Percentiles rank a stretch among this genome's conserved stretches.
These are phyloP conservation scores for Cercospora berteroae DNA, from an alignment of 2,329 filamentous ascomycete genomes.

Conservation along the genomic window DNA sequence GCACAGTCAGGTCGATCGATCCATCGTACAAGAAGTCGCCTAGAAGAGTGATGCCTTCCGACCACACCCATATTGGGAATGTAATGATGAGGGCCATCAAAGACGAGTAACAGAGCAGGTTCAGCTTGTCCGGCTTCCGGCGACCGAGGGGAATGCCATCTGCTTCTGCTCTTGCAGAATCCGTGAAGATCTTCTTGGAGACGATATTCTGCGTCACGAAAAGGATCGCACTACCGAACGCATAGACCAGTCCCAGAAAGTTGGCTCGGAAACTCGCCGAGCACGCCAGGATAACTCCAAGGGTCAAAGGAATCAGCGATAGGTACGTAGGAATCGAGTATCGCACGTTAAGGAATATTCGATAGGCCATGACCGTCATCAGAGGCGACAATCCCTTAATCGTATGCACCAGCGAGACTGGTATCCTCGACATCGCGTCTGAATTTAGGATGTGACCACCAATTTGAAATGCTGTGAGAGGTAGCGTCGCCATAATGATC, in stretches of 20 bases:
- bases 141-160: slow-evolving; percentile 63
- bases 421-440: slow-evolving; percentile 89
- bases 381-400: slow-evolving; percentile 96
- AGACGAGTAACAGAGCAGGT: slow-evolving; percentile 95
- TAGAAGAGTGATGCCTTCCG: slow-evolving; percentile 76
- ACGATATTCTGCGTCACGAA: slow-evolving; percentile 99
- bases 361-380: slow-evolving; percentile 92
- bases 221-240: slow-evolving; percentile 83
- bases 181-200: slow-evolving; percentile 96
- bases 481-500: slow-evolving; percentile 83
- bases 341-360: slow-evolving; percentile 80
- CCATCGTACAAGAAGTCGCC: slow-evolving; percentile 78
- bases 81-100: slow-evolving; percentile 87
- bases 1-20: slow-evolving; percentile 71
- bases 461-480: slow-evolving; percentile 88
- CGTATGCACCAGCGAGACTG: slow-evolving; percentile 94
- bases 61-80: slow-evolving; percentile 87
- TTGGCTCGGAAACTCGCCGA: slow-evolving; percentile 90
- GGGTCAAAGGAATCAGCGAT: slow-evolving; percentile 71
- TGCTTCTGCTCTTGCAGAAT: slow-evolving; percentile 78
- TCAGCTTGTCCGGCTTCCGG: slow-evolving; percentile 91
- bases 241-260: slow-evolving; percentile 83
- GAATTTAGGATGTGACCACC: slow-evolving; percentile 91
- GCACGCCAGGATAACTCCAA: slow-evolving; percentile 95
- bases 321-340: slow-evolving; percentile 86